phyloP scores from a whole-genome alignment of 1,284 basidiomycete species.

The Puccinia polysora region DNA sequence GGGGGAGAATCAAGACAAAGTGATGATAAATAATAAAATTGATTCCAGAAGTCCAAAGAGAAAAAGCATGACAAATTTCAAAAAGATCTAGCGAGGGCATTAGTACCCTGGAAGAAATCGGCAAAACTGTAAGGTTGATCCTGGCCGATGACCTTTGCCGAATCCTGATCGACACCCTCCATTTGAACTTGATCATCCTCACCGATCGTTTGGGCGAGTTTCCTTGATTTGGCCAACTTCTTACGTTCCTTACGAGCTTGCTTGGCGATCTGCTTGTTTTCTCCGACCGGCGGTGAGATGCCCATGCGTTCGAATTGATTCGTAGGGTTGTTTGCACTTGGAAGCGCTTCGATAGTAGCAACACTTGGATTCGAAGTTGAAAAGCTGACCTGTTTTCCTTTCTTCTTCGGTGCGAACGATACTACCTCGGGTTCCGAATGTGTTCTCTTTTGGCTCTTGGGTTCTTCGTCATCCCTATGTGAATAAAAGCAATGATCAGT shows the following conservation, averaged over 20 bases:
- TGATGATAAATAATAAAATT: not conserved
- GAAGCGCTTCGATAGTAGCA: conserved; percentile 43
- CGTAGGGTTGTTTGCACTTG: conserved; percentile 41
- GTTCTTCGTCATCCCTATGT: not conserved
- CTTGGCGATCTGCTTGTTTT: conserved; percentile 46
- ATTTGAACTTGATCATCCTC: conserved; percentile 37
- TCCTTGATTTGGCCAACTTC: conserved; percentile 49
- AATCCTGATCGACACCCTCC: conserved; percentile 20
- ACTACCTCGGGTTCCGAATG: conserved; percentile 45
- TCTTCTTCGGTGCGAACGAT: conserved; percentile 48
- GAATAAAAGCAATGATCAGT: too few relatives aligned
- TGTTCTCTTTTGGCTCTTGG: not conserved
- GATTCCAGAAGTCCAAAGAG: not conserved
- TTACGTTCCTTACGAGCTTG: conserved; percentile 48
- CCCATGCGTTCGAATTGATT: conserved; percentile 40
- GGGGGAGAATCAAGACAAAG: not conserved
- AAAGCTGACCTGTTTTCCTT: conserved; percentile 44
- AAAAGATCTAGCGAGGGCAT: conserved; percentile 29
- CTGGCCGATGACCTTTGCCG: conserved; percentile 2
- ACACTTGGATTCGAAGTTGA: conserved; percentile 44
- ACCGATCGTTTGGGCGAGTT: conserved; percentile 47
- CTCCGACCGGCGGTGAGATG: conserved; percentile 42
- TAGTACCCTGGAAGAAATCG: conserved; percentile 46
- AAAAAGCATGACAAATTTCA: too few relatives aligned
- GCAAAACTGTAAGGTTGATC: conserved; percentile 46